Percentiles rank a stretch among this genome's conserved stretches.
Conservation (phyloP, 371 early-diverging fungal species). For the Mortierella sp. region DNA sequence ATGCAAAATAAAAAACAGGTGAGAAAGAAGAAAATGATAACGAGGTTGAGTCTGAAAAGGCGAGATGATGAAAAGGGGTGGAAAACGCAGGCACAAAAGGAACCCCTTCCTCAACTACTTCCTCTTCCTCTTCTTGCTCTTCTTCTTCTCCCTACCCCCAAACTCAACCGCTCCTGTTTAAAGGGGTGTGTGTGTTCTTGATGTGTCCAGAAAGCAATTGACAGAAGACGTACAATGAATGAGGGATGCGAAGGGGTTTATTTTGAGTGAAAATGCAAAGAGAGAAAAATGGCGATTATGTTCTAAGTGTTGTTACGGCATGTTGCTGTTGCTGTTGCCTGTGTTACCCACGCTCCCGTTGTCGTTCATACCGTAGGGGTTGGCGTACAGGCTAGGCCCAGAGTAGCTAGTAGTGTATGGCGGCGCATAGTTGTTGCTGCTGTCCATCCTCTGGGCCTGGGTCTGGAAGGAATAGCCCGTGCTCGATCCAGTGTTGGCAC, state of each 20-base stretch:
- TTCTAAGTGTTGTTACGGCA: slow-evolving; percentile 15
- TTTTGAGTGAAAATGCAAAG: neutral
- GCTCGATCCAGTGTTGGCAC: slow-evolving; percentile 22
- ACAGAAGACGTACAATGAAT: neutral
- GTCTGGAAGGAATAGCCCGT: slow-evolving; percentile 33
- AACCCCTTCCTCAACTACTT: neutral
- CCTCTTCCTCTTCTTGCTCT: neutral
- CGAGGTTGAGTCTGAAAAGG: neutral
- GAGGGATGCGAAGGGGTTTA: neutral
- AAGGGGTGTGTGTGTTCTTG: neutral
- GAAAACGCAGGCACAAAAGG: neutral
- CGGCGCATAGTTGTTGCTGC: slow-evolving; percentile 33
- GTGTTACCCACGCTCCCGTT: slow-evolving; percentile 1
- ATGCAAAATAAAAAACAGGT: neutral
- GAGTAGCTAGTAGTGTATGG: slow-evolving; percentile 39
- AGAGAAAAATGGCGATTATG: neutral
- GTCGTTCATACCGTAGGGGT: slow-evolving; percentile 26
- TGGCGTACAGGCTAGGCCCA: slow-evolving; percentile 36
- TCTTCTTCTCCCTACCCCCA: neutral
- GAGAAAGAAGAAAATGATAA: neutral
- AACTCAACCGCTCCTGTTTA: neutral
- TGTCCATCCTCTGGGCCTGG: slow-evolving; percentile 40
- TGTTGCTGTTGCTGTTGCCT: slow-evolving; percentile 18
- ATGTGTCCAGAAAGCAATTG: neutral
- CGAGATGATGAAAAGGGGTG: neutral